phyloP scores from a whole-genome alignment of 352 stramenopile species.

The Pythium rhizo-oryzae region DNA sequence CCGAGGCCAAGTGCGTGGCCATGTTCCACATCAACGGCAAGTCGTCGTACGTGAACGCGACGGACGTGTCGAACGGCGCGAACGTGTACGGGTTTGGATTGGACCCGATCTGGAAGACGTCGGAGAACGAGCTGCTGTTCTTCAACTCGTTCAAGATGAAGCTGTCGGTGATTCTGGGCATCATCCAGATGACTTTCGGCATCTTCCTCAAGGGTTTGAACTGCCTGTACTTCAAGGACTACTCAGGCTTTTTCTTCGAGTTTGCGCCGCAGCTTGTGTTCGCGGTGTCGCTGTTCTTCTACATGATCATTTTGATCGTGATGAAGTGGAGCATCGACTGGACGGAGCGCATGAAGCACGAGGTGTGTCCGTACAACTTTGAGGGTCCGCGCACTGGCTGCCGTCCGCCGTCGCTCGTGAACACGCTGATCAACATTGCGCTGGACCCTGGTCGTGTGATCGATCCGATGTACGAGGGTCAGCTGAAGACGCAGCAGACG shows the following conservation, averaged over 20 bases:
- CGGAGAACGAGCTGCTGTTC: slow-evolving; percentile 98
- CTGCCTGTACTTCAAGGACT: slow-evolving; percentile 96
- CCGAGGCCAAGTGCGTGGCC: slow-evolving; percentile 64
- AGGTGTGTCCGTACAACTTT: slow-evolving; percentile 95
- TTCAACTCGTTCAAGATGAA: slow-evolving; percentile 99
- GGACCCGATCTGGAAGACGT: slow-evolving; percentile 98
- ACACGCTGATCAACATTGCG: slow-evolving; percentile 99
- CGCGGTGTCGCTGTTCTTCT: slow-evolving; percentile 96
- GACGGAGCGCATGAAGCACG: slow-evolving; percentile 93
- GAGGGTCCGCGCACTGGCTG: slow-evolving; percentile 94
- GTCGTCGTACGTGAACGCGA: slow-evolving; percentile 73
- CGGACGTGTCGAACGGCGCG: slow-evolving; percentile 67
- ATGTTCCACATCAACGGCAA: slow-evolving; percentile 79
- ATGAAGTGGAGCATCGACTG: slow-evolving; percentile 99
- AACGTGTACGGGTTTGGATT: slow-evolving; percentile 98
- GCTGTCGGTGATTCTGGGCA: slow-evolving; percentile 98
- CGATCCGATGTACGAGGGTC: slow-evolving; percentile 95
- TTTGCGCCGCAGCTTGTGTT: slow-evolving; percentile 98
- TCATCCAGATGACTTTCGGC: slow-evolving; percentile 99
- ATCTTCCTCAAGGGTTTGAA: slow-evolving; percentile 97
- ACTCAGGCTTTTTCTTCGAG: slow-evolving; percentile 96
- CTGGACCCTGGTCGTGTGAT: slow-evolving; percentile 93
- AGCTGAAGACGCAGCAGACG: slow-evolving; percentile 88
- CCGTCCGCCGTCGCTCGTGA: slow-evolving; percentile 97
- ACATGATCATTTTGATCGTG: slow-evolving; percentile 99